These are phyloP conservation scores for Sporopachydermia cereana DNA, from an alignment of 1,139 yeast genomes.

Conservation along the genomic window DNA sequence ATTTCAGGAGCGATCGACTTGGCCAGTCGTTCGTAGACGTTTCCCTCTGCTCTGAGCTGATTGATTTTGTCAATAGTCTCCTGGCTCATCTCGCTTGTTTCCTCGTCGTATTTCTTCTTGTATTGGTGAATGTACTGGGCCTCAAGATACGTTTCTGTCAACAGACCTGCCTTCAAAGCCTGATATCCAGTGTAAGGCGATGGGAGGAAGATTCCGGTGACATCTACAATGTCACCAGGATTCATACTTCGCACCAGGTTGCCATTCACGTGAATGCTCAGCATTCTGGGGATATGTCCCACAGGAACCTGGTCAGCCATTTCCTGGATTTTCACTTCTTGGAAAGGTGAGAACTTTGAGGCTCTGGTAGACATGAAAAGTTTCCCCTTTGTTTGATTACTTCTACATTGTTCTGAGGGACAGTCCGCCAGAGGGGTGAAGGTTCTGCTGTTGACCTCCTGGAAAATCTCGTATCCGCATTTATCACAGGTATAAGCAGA, in stretches of 20 bases:
- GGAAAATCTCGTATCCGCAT: conserved; percentile 95
- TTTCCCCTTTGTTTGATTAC: conserved; percentile 79
- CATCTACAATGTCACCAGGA: conserved; percentile 94
- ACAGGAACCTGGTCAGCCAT: conserved; percentile 94
- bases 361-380: conserved; percentile 91
- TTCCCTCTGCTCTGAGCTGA: conserved; percentile 44
- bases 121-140: conserved; percentile 81
- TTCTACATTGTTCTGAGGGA: conserved; percentile 66
- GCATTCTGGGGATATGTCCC: conserved; percentile 89
- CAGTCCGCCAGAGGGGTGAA: conserved; percentile 84
- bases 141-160: conserved; percentile 89
- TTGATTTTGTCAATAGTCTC: conserved; percentile 46
- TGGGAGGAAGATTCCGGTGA: conserved; percentile 87
- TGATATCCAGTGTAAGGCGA: conserved; percentile 91
- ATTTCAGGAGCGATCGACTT: conserved; percentile 96
- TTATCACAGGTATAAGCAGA: conserved; percentile 96
- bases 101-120: conserved; percentile 66
- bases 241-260: conserved; percentile 74
- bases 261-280: conserved; percentile 81
- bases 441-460: conserved; percentile 76
- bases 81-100: conserved; percentile 41
- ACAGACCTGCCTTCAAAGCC: conserved; percentile 82
- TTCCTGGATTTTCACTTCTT: conserved; percentile 92
- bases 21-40: conserved; percentile 71
- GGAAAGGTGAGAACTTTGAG: conserved; percentile 88